Evolutionary conservation across 257 asterid genomes (phyloP).

Genomic region (Leptodermis oblonga): DNA sequence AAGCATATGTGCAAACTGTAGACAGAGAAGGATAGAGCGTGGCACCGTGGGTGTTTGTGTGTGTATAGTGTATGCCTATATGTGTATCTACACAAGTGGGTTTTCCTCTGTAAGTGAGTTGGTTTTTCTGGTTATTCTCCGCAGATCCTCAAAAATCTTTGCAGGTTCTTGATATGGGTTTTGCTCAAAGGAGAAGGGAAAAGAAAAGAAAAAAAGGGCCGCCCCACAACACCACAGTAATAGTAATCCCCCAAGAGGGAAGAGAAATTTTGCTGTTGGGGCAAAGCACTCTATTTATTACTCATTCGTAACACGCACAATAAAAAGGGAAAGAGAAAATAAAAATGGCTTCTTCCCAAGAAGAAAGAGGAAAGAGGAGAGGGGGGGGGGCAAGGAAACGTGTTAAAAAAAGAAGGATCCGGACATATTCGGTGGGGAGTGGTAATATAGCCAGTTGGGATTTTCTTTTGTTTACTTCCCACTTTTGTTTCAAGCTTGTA

Average conservation of each 20-base stretch:
- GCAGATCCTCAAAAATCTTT: constrained; percentile 33
- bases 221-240: constrained; percentile 33
- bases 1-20: constrained; percentile 13
- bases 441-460: constrained; percentile 11
- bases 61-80: constrained; percentile 6
- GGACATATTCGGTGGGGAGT: constrained; percentile 17
- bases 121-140: constrained; percentile 19
- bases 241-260: constrained; percentile 37
- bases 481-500: neutral
- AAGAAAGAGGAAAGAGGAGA: neutral
- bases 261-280: constrained; percentile 7
- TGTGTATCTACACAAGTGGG: constrained; percentile 19
- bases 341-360: neutral
- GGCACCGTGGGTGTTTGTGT: neutral
- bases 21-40: constrained; percentile 4
- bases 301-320: neutral
- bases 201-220: constrained; percentile 22
- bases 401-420: constrained; percentile 19
- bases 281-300: constrained; percentile 31
- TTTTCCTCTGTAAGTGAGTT: constrained; percentile 14
- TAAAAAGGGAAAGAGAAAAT: neutral
- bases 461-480: neutral
- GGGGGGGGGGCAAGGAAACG: constrained; percentile 16
- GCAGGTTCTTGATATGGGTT: constrained; percentile 30
- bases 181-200: constrained; percentile 4